Percentiles rank a stretch among this genome's conserved stretches.
These are phyloP conservation scores for Russula griseocarnosa DNA, from an alignment of 768 basidiomycete species.

Conservation along the genomic window DNA sequence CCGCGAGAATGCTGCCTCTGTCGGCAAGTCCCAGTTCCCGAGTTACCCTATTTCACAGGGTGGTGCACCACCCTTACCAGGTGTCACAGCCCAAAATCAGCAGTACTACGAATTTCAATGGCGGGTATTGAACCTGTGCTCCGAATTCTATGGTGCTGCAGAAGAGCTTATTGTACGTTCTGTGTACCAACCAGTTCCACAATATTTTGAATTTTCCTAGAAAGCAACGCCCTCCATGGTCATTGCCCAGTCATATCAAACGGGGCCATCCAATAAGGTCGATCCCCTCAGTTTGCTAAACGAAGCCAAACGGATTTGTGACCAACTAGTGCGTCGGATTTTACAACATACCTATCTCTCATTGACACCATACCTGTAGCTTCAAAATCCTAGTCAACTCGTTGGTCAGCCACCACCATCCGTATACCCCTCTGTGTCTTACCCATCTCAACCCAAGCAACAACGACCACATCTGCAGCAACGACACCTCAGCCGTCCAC, in stretches of 20 bases:
- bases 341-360: constrained; percentile 7
- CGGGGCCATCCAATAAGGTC: constrained; percentile 62
- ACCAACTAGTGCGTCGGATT: constrained; percentile 54
- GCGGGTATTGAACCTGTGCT: constrained; percentile 76
- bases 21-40: constrained; percentile 38
- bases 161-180: constrained; percentile 75
- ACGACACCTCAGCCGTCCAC: constrained; percentile 39
- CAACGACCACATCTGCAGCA: constrained; percentile 33
- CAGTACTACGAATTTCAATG: constrained; percentile 85
- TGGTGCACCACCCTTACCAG: constrained; percentile 35
- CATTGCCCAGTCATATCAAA: constrained; percentile 75
- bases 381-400: constrained; percentile 69
- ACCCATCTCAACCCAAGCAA: constrained; percentile 32
- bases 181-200: constrained; percentile 17
- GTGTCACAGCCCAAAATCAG: constrained; percentile 61
- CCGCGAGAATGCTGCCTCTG: constrained; percentile 42
- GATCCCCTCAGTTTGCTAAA: constrained; percentile 70
- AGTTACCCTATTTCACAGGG: constrained; percentile 26
- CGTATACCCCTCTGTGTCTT: constrained; percentile 41
- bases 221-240: constrained; percentile 63
- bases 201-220: constrained; percentile 31
- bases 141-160: constrained; percentile 81
- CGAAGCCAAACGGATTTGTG: constrained; percentile 76
- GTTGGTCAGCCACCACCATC: constrained; percentile 64
- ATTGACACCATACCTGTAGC: constrained; percentile 39